Percentiles rank a stretch among this genome's conserved stretches.
Evolutionary conservation across 768 basidiomycete genomes (phyloP).

Genomic region (Trametes cubensis): DNA sequence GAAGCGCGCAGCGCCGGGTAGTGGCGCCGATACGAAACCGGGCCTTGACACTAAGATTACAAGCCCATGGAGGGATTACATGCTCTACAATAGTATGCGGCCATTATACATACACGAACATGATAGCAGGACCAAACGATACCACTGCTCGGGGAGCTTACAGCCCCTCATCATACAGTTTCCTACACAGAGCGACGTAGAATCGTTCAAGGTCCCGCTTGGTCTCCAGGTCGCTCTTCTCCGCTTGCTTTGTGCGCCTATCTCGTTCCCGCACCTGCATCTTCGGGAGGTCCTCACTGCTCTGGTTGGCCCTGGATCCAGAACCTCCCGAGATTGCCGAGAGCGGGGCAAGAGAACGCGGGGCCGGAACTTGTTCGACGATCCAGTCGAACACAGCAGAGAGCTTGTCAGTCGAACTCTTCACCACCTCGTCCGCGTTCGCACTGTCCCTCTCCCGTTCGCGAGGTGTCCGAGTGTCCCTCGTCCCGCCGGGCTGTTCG

Average conservation of each 20-base stretch:
- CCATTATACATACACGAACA: not conserved
- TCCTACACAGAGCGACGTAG: constrained; percentile 85
- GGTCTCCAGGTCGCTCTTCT: constrained; percentile 51
- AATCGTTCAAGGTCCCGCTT: constrained; percentile 86
- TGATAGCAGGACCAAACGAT: not conserved
- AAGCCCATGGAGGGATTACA: too few species aligned
- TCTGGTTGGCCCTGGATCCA: constrained; percentile 5
- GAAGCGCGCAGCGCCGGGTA: too few species aligned
- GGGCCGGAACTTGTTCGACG: constrained; percentile 57
- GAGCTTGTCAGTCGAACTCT: constrained; percentile 69
- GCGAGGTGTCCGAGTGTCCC: constrained; percentile 4
- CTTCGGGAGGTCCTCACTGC: constrained; percentile 4
- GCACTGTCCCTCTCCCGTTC: constrained; percentile 34
- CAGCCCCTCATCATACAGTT: constrained; percentile 90
- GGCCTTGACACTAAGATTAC: too few species aligned
- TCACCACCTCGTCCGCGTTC: constrained; percentile 57
- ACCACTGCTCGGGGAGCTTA: constrained; percentile 37
- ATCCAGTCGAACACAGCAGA: constrained; percentile 82
- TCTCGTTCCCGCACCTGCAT: constrained; percentile 15
- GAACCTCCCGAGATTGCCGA: constrained; percentile 2
- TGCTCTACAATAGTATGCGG: too few species aligned
- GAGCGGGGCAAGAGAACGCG: constrained; percentile 2
- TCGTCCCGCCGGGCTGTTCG: not conserved
- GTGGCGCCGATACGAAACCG: too few species aligned
- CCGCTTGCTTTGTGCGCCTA: constrained; percentile 24